Conservation (phyloP, 2,329 filamentous ascomycete species). For the Penicillium sp. region DNA sequence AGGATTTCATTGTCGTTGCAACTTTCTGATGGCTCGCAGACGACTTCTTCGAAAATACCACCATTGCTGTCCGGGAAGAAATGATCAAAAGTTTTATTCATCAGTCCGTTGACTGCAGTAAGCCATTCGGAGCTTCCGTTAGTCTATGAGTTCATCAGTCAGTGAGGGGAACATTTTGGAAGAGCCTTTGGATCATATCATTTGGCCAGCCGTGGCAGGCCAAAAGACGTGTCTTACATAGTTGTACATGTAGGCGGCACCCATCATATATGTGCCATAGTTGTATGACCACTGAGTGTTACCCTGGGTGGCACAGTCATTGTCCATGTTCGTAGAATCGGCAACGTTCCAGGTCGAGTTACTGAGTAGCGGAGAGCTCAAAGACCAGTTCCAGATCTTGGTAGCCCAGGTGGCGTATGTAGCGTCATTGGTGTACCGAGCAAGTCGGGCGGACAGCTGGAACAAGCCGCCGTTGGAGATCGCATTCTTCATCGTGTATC, state of each 20-base stretch:
- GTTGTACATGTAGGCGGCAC: constrained; percentile 70
- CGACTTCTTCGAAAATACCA: constrained; percentile 52
- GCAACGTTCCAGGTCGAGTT: constrained; percentile 62
- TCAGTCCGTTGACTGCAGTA: constrained; percentile 57
- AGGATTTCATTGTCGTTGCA: constrained; percentile 61
- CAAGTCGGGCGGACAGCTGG: constrained; percentile 74
- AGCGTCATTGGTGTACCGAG: constrained; percentile 62
- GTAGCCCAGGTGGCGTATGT: constrained; percentile 66
- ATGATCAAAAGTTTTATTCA: constrained; percentile 50
- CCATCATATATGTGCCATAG: constrained; percentile 60
- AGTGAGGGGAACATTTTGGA: neutral
- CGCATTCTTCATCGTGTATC: constrained; percentile 80
- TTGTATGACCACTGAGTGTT: constrained; percentile 69
- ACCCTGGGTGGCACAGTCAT: constrained; percentile 62
- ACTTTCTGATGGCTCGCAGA: constrained; percentile 62
- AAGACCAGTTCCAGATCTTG: constrained; percentile 65
- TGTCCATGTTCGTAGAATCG: constrained; percentile 61
- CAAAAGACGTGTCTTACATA: constrained; percentile 41
- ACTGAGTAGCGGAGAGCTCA: constrained; percentile 59
- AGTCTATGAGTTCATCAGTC: constrained; percentile 35
- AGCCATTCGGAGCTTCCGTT: constrained; percentile 59
- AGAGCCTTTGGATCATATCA: too few species aligned
- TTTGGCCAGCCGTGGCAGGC: too few species aligned
- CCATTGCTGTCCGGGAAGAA: constrained; percentile 45
- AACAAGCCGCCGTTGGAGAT: constrained; percentile 81